Evolutionary conservation across 208 protist genomes (phyloP), one percentile per base, ranked within the genome.

Genomic region (Acanthamoeba royreba): DNA sequence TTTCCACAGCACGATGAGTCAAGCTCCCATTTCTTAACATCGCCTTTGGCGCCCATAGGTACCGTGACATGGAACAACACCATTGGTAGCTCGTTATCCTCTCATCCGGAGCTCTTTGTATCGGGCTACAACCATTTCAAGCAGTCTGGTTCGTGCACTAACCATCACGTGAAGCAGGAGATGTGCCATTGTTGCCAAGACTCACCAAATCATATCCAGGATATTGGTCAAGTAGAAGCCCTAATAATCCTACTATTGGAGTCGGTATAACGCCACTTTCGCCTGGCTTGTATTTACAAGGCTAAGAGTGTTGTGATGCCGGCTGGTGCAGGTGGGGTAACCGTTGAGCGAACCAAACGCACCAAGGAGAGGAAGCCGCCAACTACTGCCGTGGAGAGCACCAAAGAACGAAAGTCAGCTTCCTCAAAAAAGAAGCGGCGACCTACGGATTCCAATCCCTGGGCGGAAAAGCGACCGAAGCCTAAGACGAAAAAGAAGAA

Each of bases 21-120:
- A 35, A 15, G 52, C 33, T 58, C n/a, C 35, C 49, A n/a, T 42
- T 38, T n/a, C 19, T 69, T 81, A 3, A 19, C 4, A 40, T 25
- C 4, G 5, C 33, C 2, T 1, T 35, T 35, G n/a, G 2, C 69
- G 49, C 52, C n/a, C 79, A 22, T 85, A 95, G 91, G 92, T 22
- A 95, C 93, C 61, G 46, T 72, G 33, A 58, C 79, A 35, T 63
- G 90, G 92, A 58, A 69, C 92, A 49, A 77, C 49, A 94, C 90
- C 92, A 93, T 95, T 92, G 83, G 93, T 87, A 87, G 61, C 46
- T 52, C 92, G 74, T 38, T 38, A 8, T 49, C 66, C 58, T 46
- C 93, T 83, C 92, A 81, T 49, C 38, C 43, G 0, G 31, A 95
- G 74, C 35, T 47, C 19, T 55, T 81, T 42, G 25, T 94, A 38